Base-by-base conservation (phyloP, 2,329 filamentous ascomycete species). In the Trichoderma simmonsii region DNA sequence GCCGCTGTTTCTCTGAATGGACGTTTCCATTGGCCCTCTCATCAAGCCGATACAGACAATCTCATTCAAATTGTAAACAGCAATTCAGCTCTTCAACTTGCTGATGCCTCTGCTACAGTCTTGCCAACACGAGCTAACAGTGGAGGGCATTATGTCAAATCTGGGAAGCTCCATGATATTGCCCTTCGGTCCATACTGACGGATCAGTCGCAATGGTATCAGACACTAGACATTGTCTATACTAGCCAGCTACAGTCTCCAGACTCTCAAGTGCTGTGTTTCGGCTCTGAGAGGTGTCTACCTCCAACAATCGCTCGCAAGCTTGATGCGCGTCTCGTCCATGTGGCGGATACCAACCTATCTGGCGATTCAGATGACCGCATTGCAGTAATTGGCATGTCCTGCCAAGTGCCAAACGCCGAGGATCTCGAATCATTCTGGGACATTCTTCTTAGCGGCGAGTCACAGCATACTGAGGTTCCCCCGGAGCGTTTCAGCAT, bases 311-410 rank as follows among this genome's bases (percentile, higher is more conserved):
- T 80, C 28, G 65, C 77, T 56, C 76, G 77, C 8, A 32, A 48
- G 15, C 48, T 21, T 3, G 34, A 56, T 18, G 4, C 18, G 3
- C 21, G 18, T 9, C 48, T 54, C 12, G 43, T 4, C 7, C 24
- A 30, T 14, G 34, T 48, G 15, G 30, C 34, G 3, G 72, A 73
- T 2, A 67, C 56, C n/a, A 70, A 73, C 11, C 14, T 36, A 15
- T 36, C 34, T 36, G 14, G 34, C 2, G 34, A 36, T 36, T 36
- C 34, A 15, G 34, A 36, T 36, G 34, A 36, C 34, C 34, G 34
- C 34, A 73, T 84, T 64, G 83, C 82, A 2, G 76, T 84, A 11
- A 75, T 85, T n/a, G 82, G 83, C 34, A 81, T 80, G 77, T 79
- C 79, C 3, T 82, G 82, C 73, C 78, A 81, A 6, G 79, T 83